These are phyloP conservation scores for Alternaria hordeiaustralica DNA, from an alignment of 2,329 filamentous ascomycete species.

Conservation along the genomic window DNA sequence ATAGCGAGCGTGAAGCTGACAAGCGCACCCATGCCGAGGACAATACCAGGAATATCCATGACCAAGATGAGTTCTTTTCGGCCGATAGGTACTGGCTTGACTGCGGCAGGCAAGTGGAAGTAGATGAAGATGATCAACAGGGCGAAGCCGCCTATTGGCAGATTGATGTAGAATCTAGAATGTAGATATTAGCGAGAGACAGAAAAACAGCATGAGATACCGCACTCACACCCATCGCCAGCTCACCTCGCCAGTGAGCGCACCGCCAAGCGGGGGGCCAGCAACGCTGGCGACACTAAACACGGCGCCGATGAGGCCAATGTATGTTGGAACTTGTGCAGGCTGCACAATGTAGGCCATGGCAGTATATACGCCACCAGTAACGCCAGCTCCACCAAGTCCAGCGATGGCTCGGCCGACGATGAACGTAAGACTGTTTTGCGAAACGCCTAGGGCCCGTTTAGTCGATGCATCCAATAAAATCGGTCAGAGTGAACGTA, in stretches of 20 bases:
- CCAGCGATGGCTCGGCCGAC: conserved; percentile 50
- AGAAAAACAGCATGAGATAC: not conserved
- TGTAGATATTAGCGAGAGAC: conserved; percentile 2
- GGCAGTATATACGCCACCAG: conserved; percentile 48
- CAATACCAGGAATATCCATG: not conserved
- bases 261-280: conserved; percentile 53
- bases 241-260: conserved; percentile 44
- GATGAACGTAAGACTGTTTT: conserved; percentile 46
- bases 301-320: conserved; percentile 46
- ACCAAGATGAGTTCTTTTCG: not conserved
- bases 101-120: conserved; percentile 19
- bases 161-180: conserved; percentile 52
- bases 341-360: conserved; percentile 53
- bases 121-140: conserved; percentile 48
- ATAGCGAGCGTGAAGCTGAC: not conserved
- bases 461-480: no score
- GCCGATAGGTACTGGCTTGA: not conserved
- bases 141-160: conserved; percentile 54
- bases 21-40: not conserved
- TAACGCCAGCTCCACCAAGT: conserved; percentile 47
- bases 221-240: conserved; percentile 50
- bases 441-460: conserved; percentile 27
- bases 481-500: not conserved
- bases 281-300: conserved; percentile 48
- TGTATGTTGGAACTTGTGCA: conserved; percentile 47